Evolutionary conservation across 495 filamentous ascomycete species (phyloP), one percentile per base, ranked within the genome.

Genomic region (Neurospora sp.): DNA sequence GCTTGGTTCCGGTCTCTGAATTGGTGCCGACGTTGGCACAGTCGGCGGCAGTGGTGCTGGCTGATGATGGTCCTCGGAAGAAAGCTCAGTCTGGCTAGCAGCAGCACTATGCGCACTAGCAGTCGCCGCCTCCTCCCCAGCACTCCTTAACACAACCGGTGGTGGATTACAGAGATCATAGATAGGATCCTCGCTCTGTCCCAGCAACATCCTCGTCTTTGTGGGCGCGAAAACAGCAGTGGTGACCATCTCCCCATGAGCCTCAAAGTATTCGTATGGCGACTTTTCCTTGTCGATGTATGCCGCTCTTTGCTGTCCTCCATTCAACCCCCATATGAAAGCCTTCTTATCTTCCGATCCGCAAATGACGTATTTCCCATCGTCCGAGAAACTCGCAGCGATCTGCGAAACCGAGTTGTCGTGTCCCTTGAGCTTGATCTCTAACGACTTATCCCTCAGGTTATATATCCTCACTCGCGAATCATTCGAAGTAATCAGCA

Each of bases 101-200:
- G 78, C 77, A 2, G 74, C 73, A 45, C 84, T 74, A 10, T 40
- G 22, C 2, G 84, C 84, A 59, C 48, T 59, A 12, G 48, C 10
- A 5, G 48, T 59, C 12, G 86, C 83, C 8, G 79, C 79, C 70
- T 94, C 92, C 70, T 95, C 92, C 41, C 90, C 88, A n/a, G 90
- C 85, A 73, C 89, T 92, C 41, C 94, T 84, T 8, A 99, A 88
- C 2, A 91, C 94, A 9, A 99, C 89, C 0, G 94, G 95, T 9
- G 95, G 95, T 10, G 96, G 96, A 77, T 99, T 98, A 84, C 96
- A 98, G 27, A 98, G 87, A 77, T 98, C 94, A 79, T 93, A 99
- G 40, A 99, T 87, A 8, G 95, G 96, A 79, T 99, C 96, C 70
- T 93, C 92, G 9, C 94, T 96, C 40, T 86, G 83, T 17, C 90